Percentiles rank a stretch among this genome's conserved stretches.
These are phyloP conservation scores for Suaeda aralocaspica DNA, from an alignment of 148 eudicot species.

Conservation along the genomic window DNA sequence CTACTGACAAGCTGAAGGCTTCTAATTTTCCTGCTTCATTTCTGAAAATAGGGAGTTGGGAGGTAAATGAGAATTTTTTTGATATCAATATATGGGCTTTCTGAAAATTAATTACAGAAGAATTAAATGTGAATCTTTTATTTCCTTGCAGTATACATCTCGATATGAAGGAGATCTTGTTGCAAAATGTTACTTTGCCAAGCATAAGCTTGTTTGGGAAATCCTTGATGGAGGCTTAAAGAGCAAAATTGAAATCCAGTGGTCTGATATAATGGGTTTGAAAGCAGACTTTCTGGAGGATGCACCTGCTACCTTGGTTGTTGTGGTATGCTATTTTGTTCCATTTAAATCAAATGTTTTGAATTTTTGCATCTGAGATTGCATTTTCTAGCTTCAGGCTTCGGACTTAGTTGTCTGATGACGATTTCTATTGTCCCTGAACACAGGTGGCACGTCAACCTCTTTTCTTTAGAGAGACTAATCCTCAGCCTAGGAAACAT, in stretches of 20 bases:
- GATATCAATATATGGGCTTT: not conserved
- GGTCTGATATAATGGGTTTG: conserved; percentile 82
- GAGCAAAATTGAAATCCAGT: conserved; percentile 89
- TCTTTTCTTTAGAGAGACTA: conserved; percentile 72
- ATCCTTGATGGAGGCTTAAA: conserved; percentile 84
- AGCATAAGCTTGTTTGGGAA: conserved; percentile 97
- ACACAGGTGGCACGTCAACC: conserved; percentile 75
- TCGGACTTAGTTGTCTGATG: conserved; percentile 1
- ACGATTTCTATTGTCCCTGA: conserved; percentile 17
- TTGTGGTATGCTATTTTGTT: conserved; percentile 47
- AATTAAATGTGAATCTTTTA: conserved; percentile 14
- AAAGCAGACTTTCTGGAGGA: conserved; percentile 70
- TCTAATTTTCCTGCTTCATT: conserved; percentile 70
- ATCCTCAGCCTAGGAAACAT: conserved; percentile 94
- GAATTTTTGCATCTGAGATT: not conserved
- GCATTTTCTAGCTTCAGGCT: not conserved
- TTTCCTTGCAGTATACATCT: conserved; percentile 63
- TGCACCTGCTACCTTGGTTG: conserved; percentile 60
- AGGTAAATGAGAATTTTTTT: conserved; percentile 43
- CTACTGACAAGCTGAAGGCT: conserved; percentile 72
- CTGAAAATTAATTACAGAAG: not conserved
- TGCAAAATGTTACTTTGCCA: conserved; percentile 95
- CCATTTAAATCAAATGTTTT: not conserved
- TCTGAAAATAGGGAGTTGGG: conserved; percentile 77
- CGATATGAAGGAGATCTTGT: conserved; percentile 84